Conservation (phyloP, 805 yeast species). For the Schwanniomyces polymorphus region DNA sequence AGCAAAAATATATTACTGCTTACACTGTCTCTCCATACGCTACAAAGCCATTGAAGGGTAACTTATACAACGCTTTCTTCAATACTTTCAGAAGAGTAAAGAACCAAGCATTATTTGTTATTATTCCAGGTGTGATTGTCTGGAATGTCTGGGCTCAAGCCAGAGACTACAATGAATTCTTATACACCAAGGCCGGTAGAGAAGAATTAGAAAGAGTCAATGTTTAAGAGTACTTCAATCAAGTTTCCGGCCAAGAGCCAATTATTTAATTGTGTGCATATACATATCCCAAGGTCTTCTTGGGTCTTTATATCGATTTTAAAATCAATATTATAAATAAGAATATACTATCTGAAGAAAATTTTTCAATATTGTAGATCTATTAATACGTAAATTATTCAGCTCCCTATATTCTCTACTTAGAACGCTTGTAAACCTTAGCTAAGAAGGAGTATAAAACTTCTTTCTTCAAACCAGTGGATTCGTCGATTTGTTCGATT, state of each 20-base stretch:
- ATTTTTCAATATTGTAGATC: not conserved
- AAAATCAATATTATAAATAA: not conserved
- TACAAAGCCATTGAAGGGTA: slow-evolving; percentile 87
- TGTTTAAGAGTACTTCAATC: slow-evolving; percentile 17
- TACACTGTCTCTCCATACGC: slow-evolving; percentile 94
- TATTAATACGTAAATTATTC: not conserved
- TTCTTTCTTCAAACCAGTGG: slow-evolving; percentile 87
- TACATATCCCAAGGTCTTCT: not conserved
- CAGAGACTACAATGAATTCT: slow-evolving; percentile 86
- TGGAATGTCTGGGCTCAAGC: slow-evolving; percentile 88
- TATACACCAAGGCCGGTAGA: slow-evolving; percentile 97
- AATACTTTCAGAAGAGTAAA: slow-evolving; percentile 93
- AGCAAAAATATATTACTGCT: slow-evolving; percentile 80
- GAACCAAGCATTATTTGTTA: slow-evolving; percentile 76
- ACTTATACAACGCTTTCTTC: slow-evolving; percentile 81
- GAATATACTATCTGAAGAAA: not conserved
- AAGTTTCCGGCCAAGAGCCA: not conserved
- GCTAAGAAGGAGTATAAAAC: slow-evolving; percentile 83
- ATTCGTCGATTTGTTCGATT: slow-evolving; percentile 79
- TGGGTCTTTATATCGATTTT: not conserved
- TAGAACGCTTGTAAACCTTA: slow-evolving; percentile 92
- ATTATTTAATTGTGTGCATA: not conserved
- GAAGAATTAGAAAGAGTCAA: slow-evolving; percentile 80
- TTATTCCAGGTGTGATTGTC: slow-evolving; percentile 74
- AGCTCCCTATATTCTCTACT: slow-evolving; percentile 41